Evolutionary conservation across 2,329 filamentous ascomycete species (phyloP).

Genomic region (Phialophora expanda): DNA sequence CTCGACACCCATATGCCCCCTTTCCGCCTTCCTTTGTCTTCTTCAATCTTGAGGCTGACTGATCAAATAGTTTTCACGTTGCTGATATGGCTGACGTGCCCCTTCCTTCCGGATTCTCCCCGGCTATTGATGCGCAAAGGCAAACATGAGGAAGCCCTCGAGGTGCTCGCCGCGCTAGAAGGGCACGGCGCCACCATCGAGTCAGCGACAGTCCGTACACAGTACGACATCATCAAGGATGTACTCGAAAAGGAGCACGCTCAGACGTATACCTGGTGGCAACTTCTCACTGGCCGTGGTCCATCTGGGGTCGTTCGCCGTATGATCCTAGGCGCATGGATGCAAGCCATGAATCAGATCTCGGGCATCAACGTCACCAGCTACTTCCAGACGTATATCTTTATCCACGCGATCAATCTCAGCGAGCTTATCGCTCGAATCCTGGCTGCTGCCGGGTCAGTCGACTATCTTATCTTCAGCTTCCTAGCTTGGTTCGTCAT

Average conservation of each 20-base stretch:
- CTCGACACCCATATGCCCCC: neutral
- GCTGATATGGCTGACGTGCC: conserved; percentile 53
- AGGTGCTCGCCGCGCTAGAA: conserved; percentile 49
- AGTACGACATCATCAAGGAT: conserved; percentile 47
- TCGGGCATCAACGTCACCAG: conserved; percentile 26
- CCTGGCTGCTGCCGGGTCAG: conserved; percentile 53
- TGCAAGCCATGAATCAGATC: conserved; percentile 48
- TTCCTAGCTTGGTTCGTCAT: conserved; percentile 54
- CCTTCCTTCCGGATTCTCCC: conserved; percentile 55
- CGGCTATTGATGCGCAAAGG: conserved; percentile 64
- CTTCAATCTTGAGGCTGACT: neutral
- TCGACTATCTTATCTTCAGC: conserved; percentile 55
- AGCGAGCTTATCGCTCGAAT: conserved; percentile 47
- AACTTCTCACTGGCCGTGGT: conserved; percentile 50
- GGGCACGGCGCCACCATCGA: conserved; percentile 42
- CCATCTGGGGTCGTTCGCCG: conserved; percentile 50
- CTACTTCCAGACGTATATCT: conserved; percentile 48
- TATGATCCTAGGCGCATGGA: conserved; percentile 54
- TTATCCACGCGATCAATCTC: conserved; percentile 51
- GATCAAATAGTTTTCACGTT: conserved; percentile 53
- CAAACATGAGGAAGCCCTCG: conserved; percentile 57
- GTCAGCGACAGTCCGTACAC: conserved; percentile 41
- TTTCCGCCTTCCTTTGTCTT: neutral
- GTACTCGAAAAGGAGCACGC: conserved; percentile 53
- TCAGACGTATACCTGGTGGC: conserved; percentile 54